phyloP scores from a whole-genome alignment of 192 early-diverging fungal species.

The Dissophora globulifera region DNA sequence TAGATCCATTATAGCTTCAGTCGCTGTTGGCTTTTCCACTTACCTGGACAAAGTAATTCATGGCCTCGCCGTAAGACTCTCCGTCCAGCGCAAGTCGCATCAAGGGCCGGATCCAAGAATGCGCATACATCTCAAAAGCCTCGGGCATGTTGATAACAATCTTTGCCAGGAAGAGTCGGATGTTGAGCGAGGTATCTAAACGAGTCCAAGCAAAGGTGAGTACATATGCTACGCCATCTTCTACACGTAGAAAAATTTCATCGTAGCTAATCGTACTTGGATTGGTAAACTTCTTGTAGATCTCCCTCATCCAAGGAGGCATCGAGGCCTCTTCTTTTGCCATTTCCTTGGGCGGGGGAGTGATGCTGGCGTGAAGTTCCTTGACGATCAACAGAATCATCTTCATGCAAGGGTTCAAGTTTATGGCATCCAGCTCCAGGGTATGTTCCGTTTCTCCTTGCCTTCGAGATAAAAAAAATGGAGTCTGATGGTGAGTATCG shows the following conservation, averaged over 20 bases:
- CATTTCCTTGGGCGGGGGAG: conserved; percentile 42
- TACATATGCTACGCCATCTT: too few relatives aligned
- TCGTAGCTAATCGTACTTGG: conserved; percentile 30
- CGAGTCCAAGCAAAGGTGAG: background rate
- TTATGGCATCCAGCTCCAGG: conserved; percentile 64
- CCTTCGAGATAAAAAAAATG: background rate
- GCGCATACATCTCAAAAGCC: conserved; percentile 68
- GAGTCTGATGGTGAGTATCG: background rate
- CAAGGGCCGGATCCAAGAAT: conserved; percentile 68
- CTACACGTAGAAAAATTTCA: too few relatives aligned
- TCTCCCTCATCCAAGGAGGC: conserved; percentile 74
- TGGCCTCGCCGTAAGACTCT: conserved; percentile 62
- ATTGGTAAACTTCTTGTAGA: conserved; percentile 60
- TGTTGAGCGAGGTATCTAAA: conserved; percentile 62
- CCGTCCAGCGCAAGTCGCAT: conserved; percentile 65
- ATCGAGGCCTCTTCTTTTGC: conserved; percentile 45
- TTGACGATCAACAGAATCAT: conserved; percentile 65
- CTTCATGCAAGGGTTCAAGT: conserved; percentile 73
- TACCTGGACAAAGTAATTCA: conserved; percentile 80
- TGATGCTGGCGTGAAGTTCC: conserved; percentile 58
- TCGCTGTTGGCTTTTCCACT: background rate
- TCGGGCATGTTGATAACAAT: conserved; percentile 72
- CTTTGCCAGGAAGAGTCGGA: conserved; percentile 72
- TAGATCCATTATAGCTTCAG: too few relatives aligned
- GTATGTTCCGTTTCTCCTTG: conserved; percentile 10